phyloP scores from a whole-genome alignment of 2,329 filamentous ascomycete genomes.

The Colletotrichum costaricense region DNA sequence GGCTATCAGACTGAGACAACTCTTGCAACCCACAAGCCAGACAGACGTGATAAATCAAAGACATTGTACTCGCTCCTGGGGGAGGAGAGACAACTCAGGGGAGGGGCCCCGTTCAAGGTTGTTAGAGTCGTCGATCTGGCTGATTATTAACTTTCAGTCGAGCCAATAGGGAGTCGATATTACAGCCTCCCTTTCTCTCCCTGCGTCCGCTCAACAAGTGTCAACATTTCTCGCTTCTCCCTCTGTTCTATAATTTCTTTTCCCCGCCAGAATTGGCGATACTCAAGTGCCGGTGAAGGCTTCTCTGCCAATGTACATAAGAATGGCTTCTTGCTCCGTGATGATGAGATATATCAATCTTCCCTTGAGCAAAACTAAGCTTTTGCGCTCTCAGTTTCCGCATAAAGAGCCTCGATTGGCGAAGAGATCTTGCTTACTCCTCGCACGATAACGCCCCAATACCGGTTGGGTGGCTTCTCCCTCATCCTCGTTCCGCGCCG shows the following conservation, averaged over 20 bases:
- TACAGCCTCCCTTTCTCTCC: conserved; percentile 30
- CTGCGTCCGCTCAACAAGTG: conserved; percentile 34
- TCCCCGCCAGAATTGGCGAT: background rate
- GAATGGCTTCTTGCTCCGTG: background rate
- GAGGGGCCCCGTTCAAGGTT: background rate
- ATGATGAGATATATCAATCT: background rate
- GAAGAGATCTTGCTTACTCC: background rate
- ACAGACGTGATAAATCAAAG: conserved; percentile 27
- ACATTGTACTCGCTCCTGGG: conserved; percentile 11
- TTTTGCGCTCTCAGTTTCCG: background rate
- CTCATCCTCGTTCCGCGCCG: background rate
- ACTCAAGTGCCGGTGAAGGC: background rate
- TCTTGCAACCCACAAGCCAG: background rate
- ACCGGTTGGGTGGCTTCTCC: background rate
- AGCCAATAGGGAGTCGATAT: background rate
- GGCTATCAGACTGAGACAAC: conserved; percentile 23
- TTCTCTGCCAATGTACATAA: background rate
- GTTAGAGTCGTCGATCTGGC: conserved; percentile 15
- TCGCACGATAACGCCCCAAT: background rate
- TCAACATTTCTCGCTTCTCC: conserved; percentile 20
- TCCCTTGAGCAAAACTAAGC: background rate
- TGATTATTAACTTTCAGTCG: conserved; percentile 5
- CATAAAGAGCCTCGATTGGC: background rate
- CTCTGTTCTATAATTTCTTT: background rate
- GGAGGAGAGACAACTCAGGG: background rate